These are phyloP conservation scores for Paramecium octaurelia DNA, from an alignment of 73 alveolate species.

Conservation along the genomic window DNA sequence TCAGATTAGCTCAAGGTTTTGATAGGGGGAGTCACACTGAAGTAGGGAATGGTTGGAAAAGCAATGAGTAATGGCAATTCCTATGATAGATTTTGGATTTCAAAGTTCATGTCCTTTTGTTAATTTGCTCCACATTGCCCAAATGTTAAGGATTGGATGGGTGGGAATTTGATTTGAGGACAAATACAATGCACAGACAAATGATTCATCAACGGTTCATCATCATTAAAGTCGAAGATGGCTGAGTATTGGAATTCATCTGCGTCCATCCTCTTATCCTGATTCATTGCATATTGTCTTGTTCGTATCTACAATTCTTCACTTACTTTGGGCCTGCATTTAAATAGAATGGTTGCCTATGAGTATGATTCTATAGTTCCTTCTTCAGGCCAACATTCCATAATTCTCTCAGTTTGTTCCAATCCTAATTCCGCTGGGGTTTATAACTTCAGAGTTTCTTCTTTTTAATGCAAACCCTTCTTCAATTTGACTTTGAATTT, in stretches of 20 bases:
- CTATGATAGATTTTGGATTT: slow-evolving; percentile 90
- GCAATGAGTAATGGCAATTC: slow-evolving; percentile 88
- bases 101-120: slow-evolving; percentile 83
- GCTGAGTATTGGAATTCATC: slow-evolving; percentile 77
- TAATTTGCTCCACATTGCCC: slow-evolving; percentile 94
- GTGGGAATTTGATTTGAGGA: slow-evolving; percentile 89
- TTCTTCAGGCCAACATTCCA: slow-evolving; percentile 92
- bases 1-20: slow-evolving; percentile 87
- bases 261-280: slow-evolving; percentile 71
- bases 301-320: slow-evolving; percentile 61
- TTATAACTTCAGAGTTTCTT: slow-evolving; percentile 78
- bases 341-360: slow-evolving; percentile 82
- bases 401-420: slow-evolving; percentile 92
- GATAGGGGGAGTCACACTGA: slow-evolving; percentile 86
- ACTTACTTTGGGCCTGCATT: slow-evolving; percentile 77
- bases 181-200: slow-evolving; percentile 93
- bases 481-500: slow-evolving; percentile 83
- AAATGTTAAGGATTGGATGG: slow-evolving; percentile 75
- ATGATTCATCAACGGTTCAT: slow-evolving; percentile 88
- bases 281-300: slow-evolving; percentile 61
- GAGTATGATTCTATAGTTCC: slow-evolving; percentile 94
- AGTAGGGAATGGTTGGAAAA: slow-evolving; percentile 89
- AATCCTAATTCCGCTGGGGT: slow-evolving; percentile 94
- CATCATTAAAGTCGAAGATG: slow-evolving; percentile 73
- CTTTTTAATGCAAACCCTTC: slow-evolving; percentile 83